Conservation (phyloP, 306 rosid genomes). For the Castanea crenata region DNA sequence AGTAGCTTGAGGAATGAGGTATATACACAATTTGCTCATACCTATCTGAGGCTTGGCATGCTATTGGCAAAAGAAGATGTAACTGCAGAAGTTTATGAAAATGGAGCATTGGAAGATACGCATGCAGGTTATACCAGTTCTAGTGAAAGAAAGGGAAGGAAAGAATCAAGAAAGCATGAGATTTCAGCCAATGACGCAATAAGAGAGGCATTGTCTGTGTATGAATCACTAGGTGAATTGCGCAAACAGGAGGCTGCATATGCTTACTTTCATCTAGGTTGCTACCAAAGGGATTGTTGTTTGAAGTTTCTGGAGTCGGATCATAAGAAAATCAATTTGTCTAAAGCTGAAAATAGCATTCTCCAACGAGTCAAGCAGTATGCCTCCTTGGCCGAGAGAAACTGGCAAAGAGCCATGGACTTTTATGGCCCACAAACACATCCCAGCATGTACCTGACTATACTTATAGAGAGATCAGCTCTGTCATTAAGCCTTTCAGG, state of each 20-base stretch:
- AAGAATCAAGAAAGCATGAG: conserved; percentile 66
- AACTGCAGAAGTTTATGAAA: conserved; percentile 68
- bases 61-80: conserved; percentile 86
- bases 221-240: conserved; percentile 81
- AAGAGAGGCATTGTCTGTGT: conserved; percentile 77
- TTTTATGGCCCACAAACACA: conserved; percentile 81
- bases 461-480: conserved; percentile 78
- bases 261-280: conserved; percentile 88
- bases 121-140: conserved; percentile 27
- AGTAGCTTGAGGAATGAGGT: conserved; percentile 72
- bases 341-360: conserved; percentile 53
- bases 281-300: conserved; percentile 86
- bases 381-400: conserved; percentile 86
- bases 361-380: conserved; percentile 85
- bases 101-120: conserved; percentile 46
- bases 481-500: conserved; percentile 59
- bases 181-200: conserved; percentile 95
- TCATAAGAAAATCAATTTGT: conserved; percentile 43
- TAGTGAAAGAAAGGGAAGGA: conserved; percentile 43
- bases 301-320: conserved; percentile 70
- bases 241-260: conserved; percentile 93
- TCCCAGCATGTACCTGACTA: conserved; percentile 68
- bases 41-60: conserved; percentile 94
- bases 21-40: conserved; percentile 80
- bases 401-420: conserved; percentile 84